These are phyloP conservation scores for Bacidia gigantensis DNA, from an alignment of 495 filamentous ascomycete species.

Conservation along the genomic window DNA sequence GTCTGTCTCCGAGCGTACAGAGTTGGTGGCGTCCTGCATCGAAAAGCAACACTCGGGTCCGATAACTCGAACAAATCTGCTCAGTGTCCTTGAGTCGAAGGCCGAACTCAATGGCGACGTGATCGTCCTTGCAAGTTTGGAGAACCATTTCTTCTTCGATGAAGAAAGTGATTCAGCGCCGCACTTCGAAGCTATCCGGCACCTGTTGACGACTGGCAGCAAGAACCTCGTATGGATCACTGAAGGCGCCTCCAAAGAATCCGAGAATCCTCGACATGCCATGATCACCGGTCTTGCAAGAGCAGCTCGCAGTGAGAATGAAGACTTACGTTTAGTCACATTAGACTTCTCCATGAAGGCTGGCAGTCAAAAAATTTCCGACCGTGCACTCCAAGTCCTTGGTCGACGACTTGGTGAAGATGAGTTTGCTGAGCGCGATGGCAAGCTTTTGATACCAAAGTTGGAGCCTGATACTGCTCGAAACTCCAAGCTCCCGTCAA, in stretches of 20 bases:
- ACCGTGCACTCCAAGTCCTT: constrained; percentile 3
- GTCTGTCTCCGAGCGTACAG: constrained; percentile 6
- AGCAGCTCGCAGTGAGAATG: constrained; percentile 5
- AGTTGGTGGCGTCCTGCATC: constrained; percentile 7
- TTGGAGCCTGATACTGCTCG: constrained; percentile 10
- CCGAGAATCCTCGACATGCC: constrained; percentile 8
- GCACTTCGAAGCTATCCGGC: constrained; percentile 11
- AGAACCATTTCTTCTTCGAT: constrained; percentile 13
- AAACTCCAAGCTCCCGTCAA: constrained; percentile 10
- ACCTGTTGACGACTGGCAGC: constrained; percentile 5
- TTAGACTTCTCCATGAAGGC: constrained; percentile 5
- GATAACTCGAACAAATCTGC: not conserved
- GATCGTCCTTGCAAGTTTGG: constrained; percentile 14
- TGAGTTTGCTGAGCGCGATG: constrained; percentile 13
- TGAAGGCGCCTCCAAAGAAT: constrained; percentile 13
- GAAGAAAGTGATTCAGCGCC: constrained; percentile 1
- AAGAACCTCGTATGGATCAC: constrained; percentile 13
- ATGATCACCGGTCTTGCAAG: constrained; percentile 3
- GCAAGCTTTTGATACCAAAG: constrained; percentile 10
- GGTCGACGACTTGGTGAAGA: constrained; percentile 8
- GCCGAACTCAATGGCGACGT: constrained; percentile 9
- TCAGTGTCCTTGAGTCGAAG: not conserved
- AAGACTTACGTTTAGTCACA: not conserved
- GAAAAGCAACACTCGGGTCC: constrained; percentile 1
- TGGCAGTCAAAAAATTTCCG: not conserved